A percentile compares a stretch with the other conserved stretches of the same genome.
Evolutionary conservation across 805 yeast species (phyloP).

Genomic region (Yarrowia sp.): DNA sequence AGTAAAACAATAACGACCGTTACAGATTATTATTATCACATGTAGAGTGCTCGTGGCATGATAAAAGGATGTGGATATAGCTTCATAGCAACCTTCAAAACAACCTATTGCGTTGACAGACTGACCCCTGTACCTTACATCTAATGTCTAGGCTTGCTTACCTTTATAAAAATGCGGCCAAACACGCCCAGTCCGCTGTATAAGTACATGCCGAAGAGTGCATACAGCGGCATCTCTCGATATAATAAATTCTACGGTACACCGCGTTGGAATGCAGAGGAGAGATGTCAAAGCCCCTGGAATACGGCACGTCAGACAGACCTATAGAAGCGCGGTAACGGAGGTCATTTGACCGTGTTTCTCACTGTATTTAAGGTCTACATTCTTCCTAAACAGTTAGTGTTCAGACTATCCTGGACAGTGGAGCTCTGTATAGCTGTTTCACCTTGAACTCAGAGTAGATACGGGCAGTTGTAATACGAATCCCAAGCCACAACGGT

Average conservation of each 20-base stretch:
- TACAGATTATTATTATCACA: slow-evolving; percentile 7
- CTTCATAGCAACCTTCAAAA: background rate
- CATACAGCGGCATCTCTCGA: no score
- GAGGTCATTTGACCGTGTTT: background rate
- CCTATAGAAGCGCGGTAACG: no score
- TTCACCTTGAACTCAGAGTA: background rate
- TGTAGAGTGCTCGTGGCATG: no score
- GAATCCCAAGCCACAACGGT: background rate
- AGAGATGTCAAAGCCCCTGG: no score
- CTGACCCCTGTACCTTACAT: background rate
- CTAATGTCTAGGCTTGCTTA: background rate
- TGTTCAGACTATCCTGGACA: background rate
- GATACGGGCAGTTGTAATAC: background rate
- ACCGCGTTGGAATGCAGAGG: no score
- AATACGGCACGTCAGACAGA: no score
- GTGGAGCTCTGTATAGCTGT: background rate
- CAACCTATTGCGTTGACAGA: background rate
- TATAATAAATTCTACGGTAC: no score
- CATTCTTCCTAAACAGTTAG: slow-evolving; percentile 4
- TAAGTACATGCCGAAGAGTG: no score
- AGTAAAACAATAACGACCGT: no score
- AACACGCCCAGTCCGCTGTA: no score
- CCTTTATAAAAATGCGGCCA: no score
- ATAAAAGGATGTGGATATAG: no score
- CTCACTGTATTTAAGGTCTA: background rate